Conservation (phyloP, 768 basidiomycete species). For the Amanita polypyramis region DNA sequence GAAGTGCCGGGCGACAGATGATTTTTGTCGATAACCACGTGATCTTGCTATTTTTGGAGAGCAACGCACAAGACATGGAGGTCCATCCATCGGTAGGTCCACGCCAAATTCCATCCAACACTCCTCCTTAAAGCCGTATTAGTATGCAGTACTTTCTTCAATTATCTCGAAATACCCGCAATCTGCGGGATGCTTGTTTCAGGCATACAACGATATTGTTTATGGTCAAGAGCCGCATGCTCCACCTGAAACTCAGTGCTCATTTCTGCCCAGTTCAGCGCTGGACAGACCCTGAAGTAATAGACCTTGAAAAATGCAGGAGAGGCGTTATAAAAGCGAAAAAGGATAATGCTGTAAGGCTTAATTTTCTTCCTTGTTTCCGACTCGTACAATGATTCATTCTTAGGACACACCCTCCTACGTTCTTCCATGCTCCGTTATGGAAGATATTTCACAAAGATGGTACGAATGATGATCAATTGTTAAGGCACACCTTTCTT, state of each 20-base stretch:
- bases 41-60: slow-evolving; percentile 4
- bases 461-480: slow-evolving; percentile 29
- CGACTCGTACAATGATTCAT: background rate
- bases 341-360: slow-evolving; percentile 39
- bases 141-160: slow-evolving; percentile 38
- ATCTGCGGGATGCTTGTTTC: slow-evolving; percentile 52
- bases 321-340: slow-evolving; percentile 52
- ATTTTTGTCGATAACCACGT: slow-evolving; percentile 14
- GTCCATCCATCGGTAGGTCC: slow-evolving; percentile 4
- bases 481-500: background rate
- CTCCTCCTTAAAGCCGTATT: background rate
- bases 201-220: slow-evolving; percentile 65
- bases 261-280: slow-evolving; percentile 42
- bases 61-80: background rate
- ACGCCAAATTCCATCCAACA: background rate
- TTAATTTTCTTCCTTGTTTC: background rate
- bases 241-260: background rate
- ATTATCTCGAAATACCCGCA: slow-evolving; percentile 52
- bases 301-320: slow-evolving; percentile 45
- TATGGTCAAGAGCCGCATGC: slow-evolving; percentile 31
- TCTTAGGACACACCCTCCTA: slow-evolving; percentile 33
- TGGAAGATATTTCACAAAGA: slow-evolving; percentile 53
- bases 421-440: slow-evolving; percentile 59
- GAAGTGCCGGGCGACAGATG: background rate
- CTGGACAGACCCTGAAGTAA: slow-evolving; percentile 54